These are phyloP conservation scores for Penstemon eatonii DNA, from an alignment of 257 asterid genomes.

Conservation along the genomic window DNA sequence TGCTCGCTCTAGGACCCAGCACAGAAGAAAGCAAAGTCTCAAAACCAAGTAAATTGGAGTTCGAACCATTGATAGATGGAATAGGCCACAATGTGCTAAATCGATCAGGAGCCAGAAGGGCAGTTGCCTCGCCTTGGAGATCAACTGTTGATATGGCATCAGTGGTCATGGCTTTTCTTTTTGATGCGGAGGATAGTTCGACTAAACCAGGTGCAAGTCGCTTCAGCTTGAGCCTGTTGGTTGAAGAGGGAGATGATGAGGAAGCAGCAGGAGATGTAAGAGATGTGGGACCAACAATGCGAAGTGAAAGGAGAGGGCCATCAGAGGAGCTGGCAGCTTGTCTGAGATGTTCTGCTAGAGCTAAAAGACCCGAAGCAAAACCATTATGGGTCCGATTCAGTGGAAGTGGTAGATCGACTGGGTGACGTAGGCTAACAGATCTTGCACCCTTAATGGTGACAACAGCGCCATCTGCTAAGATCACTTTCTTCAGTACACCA, in stretches of 20 bases:
- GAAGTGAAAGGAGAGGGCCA: conserved; percentile 69
- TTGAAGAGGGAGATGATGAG: conserved; percentile 55
- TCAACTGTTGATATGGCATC: conserved; percentile 48
- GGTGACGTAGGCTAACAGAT: conserved; percentile 90
- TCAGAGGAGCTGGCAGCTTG: conserved; percentile 52
- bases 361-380: conserved; percentile 79
- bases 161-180: conserved; percentile 36
- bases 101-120: conserved; percentile 51
- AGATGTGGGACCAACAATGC: conserved; percentile 92
- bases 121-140: conserved; percentile 67
- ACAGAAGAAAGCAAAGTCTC: conserved; percentile 76
- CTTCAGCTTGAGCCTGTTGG: conserved; percentile 75
- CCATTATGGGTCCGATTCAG: conserved; percentile 54
- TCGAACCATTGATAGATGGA: conserved; percentile 68
- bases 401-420: conserved; percentile 87
- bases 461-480: conserved; percentile 89
- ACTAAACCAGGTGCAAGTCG: conserved; percentile 97
- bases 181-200: conserved; percentile 83
- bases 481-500: conserved; percentile 83
- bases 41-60: conserved; percentile 71
- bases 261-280: conserved; percentile 60
- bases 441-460: conserved; percentile 96
- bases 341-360: conserved; percentile 76
- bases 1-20: conserved; percentile 64
- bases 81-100: conserved; percentile 84